Conservation (phyloP, 192 early-diverging fungal species). For the Phlyctochytrium planicorne region DNA sequence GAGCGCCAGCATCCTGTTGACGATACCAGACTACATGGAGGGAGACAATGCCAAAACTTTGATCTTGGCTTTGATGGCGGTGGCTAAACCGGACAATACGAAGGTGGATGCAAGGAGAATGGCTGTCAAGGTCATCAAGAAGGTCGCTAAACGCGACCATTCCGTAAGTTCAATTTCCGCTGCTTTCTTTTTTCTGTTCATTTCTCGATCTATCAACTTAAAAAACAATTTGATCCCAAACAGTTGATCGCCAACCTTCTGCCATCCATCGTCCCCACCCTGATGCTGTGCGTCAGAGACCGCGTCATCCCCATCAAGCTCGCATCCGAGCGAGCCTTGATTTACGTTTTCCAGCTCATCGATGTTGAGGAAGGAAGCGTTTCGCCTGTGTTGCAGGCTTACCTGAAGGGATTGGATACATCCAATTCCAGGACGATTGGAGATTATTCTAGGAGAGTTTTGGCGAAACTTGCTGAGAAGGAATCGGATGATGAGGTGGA, state of each 20-base stretch:
- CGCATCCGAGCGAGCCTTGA: conserved; percentile 77
- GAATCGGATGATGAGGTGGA: conserved; percentile 45
- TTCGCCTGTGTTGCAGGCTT: conserved; percentile 31
- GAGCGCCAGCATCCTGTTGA: conserved; percentile 20
- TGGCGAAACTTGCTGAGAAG: conserved; percentile 48
- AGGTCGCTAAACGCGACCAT: conserved; percentile 41
- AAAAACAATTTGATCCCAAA: conserved; percentile 25
- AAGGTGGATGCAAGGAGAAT: conserved; percentile 40
- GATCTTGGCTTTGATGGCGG: not conserved
- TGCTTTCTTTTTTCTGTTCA: conserved; percentile 1
- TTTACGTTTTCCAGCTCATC: conserved; percentile 68
- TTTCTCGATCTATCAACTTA: not conserved
- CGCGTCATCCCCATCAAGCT: conserved; percentile 81
- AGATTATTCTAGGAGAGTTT: conserved; percentile 49
- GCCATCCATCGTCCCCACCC: conserved; percentile 54
- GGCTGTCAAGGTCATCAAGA: conserved; percentile 45
- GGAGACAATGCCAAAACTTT: conserved; percentile 6
- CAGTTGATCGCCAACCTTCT: no score
- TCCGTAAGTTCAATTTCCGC: conserved; percentile 27
- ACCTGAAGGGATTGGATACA: conserved; percentile 39
- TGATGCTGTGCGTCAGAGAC: conserved; percentile 75
- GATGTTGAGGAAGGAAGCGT: conserved; percentile 32
- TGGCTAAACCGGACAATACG: not conserved
- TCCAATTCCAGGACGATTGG: conserved; percentile 41
- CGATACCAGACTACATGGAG: conserved; percentile 9